Evolutionary conservation across 148 eudicot genomes (phyloP), one percentile per base, ranked within the genome.

Genomic region (Dianthus caryophyllus): DNA sequence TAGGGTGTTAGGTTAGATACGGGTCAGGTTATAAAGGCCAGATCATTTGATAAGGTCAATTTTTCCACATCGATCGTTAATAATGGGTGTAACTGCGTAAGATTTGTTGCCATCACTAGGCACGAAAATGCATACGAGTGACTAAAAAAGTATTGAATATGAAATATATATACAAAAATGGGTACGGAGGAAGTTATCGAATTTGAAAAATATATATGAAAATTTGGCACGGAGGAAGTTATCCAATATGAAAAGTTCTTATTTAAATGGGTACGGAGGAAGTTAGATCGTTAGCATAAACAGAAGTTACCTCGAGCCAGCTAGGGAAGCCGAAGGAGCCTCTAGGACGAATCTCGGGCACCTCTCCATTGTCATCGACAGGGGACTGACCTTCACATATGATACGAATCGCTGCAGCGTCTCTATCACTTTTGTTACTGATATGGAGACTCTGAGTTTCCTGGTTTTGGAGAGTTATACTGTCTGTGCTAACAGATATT

Each of bases 291-390:
- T 38, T 38, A 20, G 65, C 17, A 47, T 15, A 68, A 64, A 15
- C 56, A 38, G 55, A 57, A 31, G 46, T 62, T 84, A 94, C 98
- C 98, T 87, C 95, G 64, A 94, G 95, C 98, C 98, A 94, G 69
- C 81, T 75, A 27, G 98, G 98, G 65, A 93, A 86, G 64, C 98
- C 96, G 36, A 84, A 87, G 62, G 87, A 82, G 33, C 79, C 92
- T 81, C 91, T 83, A 11, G 88, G 84, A 29, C 79, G 74, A 66
- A 82, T 80, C 18, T 82, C 85, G 27, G 85, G 70, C 47, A 77
- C 61, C 67, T 76, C 79, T 46, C 83, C 84, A 76, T 78, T 78
- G 29, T 73, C 85, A 64, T 61, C 68, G 65, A 76, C 65, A 20
- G 72, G 80, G 70, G 85, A 72, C 59, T 84, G 91, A 16, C 95